A percentile compares a stretch with the other conserved stretches of the same genome.
Evolutionary conservation across 139 green algal genomes (phyloP).

Genomic region (Nannochloris sp.): DNA sequence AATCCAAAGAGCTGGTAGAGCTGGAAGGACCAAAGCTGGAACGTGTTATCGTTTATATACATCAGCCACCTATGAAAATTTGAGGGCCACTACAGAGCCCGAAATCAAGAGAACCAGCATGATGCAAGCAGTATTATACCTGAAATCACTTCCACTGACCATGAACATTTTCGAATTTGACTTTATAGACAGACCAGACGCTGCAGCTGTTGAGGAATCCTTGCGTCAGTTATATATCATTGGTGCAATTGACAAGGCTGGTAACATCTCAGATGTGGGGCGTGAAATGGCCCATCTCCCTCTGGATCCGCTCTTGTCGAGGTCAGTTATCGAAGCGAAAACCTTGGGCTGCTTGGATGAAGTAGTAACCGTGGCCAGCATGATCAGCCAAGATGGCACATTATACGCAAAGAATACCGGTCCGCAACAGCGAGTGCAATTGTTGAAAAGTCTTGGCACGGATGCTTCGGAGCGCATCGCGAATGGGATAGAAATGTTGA

Average conservation of each 20-base stretch:
- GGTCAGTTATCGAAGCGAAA: constrained; percentile 68
- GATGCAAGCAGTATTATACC: constrained; percentile 71
- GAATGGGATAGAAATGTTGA: constrained; percentile 29
- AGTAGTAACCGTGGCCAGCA: constrained; percentile 62
- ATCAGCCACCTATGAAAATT: constrained; percentile 66
- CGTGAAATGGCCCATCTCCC: constrained; percentile 58
- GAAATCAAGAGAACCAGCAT: constrained; percentile 91
- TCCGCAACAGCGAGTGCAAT: constrained; percentile 21
- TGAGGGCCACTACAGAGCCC: constrained; percentile 63
- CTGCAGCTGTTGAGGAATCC: constrained; percentile 53
- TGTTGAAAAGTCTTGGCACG: constrained; percentile 6
- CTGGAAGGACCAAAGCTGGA: constrained; percentile 72
- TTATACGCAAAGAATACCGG: constrained; percentile 53
- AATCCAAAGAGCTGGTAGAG: constrained; percentile 78
- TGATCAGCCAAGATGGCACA: constrained; percentile 72
- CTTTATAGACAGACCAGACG: constrained; percentile 79
- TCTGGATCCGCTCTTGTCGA: constrained; percentile 69
- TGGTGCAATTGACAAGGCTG: constrained; percentile 75
- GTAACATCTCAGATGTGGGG: constrained; percentile 52
- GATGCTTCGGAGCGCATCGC: background rate
- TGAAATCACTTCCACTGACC: constrained; percentile 76
- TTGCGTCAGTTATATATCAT: constrained; percentile 84
- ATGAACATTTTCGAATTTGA: constrained; percentile 90
- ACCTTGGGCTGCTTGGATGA: constrained; percentile 61
- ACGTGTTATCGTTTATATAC: constrained; percentile 96